These are phyloP conservation scores for Ambrosiella cleistominuta DNA, from an alignment of 2,329 filamentous ascomycete genomes.

Conservation along the genomic window DNA sequence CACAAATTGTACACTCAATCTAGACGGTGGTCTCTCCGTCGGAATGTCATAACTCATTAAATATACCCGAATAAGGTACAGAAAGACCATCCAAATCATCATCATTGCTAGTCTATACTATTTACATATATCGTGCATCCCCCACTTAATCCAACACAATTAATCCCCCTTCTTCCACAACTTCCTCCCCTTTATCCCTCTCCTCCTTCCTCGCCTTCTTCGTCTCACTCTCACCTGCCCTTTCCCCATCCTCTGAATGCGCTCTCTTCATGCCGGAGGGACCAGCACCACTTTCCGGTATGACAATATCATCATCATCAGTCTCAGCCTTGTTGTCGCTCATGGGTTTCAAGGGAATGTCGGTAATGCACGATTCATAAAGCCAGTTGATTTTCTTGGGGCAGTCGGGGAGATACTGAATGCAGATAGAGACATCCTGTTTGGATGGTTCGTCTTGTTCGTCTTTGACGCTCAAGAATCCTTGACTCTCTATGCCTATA, in stretches of 20 bases:
- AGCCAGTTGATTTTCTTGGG: neutral
- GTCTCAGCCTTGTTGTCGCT: slow-evolving; percentile 21
- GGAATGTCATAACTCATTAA: slow-evolving; percentile 14
- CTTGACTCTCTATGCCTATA: slow-evolving; percentile 49
- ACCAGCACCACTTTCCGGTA: neutral
- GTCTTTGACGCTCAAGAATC: slow-evolving; percentile 71
- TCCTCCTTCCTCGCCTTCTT: slow-evolving; percentile 32
- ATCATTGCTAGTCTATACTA: slow-evolving; percentile 26
- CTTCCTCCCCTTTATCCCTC: slow-evolving; percentile 22
- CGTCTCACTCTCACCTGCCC: slow-evolving; percentile 19
- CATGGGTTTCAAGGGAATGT: slow-evolving; percentile 8
- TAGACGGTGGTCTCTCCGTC: slow-evolving; percentile 71
- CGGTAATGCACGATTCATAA: neutral
- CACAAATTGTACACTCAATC: slow-evolving; percentile 71
- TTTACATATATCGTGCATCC: slow-evolving; percentile 43
- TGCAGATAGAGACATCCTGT: slow-evolving; percentile 61
- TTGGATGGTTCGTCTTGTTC: slow-evolving; percentile 57
- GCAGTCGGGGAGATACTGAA: slow-evolving; percentile 30
- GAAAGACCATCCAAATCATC: slow-evolving; percentile 19
- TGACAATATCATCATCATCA: slow-evolving; percentile 21
- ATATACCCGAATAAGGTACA: neutral
- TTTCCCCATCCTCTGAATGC: slow-evolving; percentile 23
- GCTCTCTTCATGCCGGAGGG: slow-evolving; percentile 27
- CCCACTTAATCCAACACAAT: slow-evolving; percentile 32
- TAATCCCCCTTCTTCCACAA: slow-evolving; percentile 22